phyloP scores from a whole-genome alignment of 192 early-diverging fungal genomes.

The Coemansia sp. region DNA sequence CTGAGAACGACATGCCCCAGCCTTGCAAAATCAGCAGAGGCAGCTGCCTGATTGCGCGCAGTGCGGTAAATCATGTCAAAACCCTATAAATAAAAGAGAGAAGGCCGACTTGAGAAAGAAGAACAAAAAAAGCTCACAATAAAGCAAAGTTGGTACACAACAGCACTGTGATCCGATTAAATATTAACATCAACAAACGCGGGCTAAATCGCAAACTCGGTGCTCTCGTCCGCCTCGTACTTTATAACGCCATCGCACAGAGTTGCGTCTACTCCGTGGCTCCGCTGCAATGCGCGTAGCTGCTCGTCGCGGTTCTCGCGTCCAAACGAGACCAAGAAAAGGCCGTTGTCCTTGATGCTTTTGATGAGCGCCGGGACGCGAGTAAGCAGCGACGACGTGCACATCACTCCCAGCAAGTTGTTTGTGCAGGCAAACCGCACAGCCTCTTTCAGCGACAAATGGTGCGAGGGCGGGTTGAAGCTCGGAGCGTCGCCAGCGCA shows the following conservation, averaged over 20 bases:
- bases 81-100: slow-evolving; percentile 5
- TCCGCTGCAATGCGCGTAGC: slow-evolving; percentile 71
- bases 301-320: slow-evolving; percentile 62
- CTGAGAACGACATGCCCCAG: slow-evolving; percentile 25
- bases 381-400: slow-evolving; percentile 84
- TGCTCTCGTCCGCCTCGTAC: slow-evolving; percentile 37
- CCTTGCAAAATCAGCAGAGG: slow-evolving; percentile 47
- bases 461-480: slow-evolving; percentile 22
- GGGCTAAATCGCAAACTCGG: slow-evolving; percentile 27
- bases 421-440: slow-evolving; percentile 89
- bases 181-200: too few relatives aligned
- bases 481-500: slow-evolving; percentile 26
- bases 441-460: slow-evolving; percentile 82
- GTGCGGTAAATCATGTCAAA: slow-evolving; percentile 23
- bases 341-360: slow-evolving; percentile 88
- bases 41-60: slow-evolving; percentile 34
- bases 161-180: background rate
- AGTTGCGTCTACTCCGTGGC: slow-evolving; percentile 87
- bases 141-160: background rate
- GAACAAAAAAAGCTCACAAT: background rate
- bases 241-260: slow-evolving; percentile 66
- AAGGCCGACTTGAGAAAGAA: too few relatives aligned
- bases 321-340: slow-evolving; percentile 91
- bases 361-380: slow-evolving; percentile 88
- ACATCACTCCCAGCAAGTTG: slow-evolving; percentile 91